A percentile compares a stretch with the other conserved stretches of the same genome.
These are phyloP conservation scores for Ganoderma sinense DNA, from an alignment of 1,284 basidiomycete genomes.

Conservation along the genomic window DNA sequence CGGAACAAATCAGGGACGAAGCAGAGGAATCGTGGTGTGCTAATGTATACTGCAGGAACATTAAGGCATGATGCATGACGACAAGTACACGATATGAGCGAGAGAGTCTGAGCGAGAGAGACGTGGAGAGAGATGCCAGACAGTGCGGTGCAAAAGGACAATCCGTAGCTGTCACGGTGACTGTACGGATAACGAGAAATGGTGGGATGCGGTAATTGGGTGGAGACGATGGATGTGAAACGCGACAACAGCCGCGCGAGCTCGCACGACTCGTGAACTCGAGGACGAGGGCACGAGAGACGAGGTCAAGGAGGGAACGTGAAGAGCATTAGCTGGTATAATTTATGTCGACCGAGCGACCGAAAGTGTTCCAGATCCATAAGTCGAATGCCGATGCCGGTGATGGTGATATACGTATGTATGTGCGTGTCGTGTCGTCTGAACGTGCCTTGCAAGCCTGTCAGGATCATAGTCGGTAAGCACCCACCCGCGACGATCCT, in stretches of 20 bases:
- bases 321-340: slow-evolving; percentile 28
- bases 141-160: slow-evolving; percentile 3
- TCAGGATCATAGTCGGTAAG: background rate
- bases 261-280: background rate
- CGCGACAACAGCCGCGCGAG: background rate
- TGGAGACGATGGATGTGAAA: background rate
- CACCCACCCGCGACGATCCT: background rate
- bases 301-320: background rate
- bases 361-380: slow-evolving; percentile 21
- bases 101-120: background rate
- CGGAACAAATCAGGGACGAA: background rate
- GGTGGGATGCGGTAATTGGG: background rate
- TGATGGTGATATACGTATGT: background rate
- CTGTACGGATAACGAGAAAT: slow-evolving; percentile 8
- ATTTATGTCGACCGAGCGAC: slow-evolving; percentile 34
- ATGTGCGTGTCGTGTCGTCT: background rate
- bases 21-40: background rate
- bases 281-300: background rate
- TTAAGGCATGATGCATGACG: slow-evolving; percentile 17
- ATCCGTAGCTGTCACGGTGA: background rate
- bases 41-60: slow-evolving; percentile 11
- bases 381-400: slow-evolving; percentile 3
- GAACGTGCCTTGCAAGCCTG: background rate
- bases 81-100: slow-evolving; percentile 18
- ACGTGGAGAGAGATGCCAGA: background rate